Percentiles rank a stretch among this genome's conserved stretches.
Conservation (phyloP, 371 early-diverging fungal species). For the Zychaea mexicana region DNA sequence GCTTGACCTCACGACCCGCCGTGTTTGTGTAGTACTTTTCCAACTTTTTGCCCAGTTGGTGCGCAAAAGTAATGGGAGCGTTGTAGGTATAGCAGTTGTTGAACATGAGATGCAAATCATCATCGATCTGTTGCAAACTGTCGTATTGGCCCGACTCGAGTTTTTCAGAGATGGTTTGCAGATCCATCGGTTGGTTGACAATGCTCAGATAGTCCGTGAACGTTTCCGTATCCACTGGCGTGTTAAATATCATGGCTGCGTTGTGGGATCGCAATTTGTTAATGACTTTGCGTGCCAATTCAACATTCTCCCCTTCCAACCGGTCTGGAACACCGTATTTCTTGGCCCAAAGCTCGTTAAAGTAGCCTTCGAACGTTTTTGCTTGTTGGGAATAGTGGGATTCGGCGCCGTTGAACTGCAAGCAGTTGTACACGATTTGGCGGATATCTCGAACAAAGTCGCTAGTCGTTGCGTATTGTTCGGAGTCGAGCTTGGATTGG, state of each 20-base stretch:
- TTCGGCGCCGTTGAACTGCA: constrained; percentile 85
- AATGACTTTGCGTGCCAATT: constrained; percentile 34
- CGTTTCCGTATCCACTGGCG: constrained; percentile 89
- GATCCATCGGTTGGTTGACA: constrained; percentile 95
- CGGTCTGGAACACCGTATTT: constrained; percentile 37
- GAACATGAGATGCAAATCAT: constrained; percentile 68
- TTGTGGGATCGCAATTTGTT: constrained; percentile 40
- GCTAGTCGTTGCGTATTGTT: constrained; percentile 41
- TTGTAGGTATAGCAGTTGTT: constrained; percentile 94
- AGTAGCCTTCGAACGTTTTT: constrained; percentile 34
- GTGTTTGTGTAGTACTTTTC: constrained; percentile 60
- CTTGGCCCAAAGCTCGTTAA: constrained; percentile 41
- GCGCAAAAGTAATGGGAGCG: constrained; percentile 75
- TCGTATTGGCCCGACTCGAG: constrained; percentile 65
- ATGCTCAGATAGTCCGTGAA: constrained; percentile 86
- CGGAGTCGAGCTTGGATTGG: constrained; percentile 67
- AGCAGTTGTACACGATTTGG: constrained; percentile 86
- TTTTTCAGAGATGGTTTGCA: constrained; percentile 85
- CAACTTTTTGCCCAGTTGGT: constrained; percentile 71
- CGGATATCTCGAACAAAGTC: constrained; percentile 61
- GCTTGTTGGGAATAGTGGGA: constrained; percentile 41
- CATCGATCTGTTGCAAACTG: constrained; percentile 49
- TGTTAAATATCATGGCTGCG: constrained; percentile 58
- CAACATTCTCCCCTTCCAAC: constrained; percentile 32
- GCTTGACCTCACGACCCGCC: constrained; percentile 49